These are phyloP conservation scores for Mycena venus DNA, from an alignment of 768 basidiomycete genomes.

Conservation along the genomic window DNA sequence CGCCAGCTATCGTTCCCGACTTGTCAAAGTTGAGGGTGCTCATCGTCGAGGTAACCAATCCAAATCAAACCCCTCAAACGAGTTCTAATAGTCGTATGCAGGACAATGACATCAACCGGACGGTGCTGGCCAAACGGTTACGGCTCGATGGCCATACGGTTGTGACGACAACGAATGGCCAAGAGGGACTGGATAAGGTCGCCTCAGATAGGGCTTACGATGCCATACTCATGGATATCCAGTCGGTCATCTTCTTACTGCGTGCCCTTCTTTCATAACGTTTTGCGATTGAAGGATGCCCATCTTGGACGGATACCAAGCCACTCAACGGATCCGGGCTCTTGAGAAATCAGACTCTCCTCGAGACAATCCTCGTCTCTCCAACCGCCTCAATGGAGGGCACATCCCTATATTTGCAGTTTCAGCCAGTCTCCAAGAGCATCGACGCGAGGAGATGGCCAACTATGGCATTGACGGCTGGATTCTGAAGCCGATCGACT, in stretches of 20 bases:
- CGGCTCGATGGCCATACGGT: constrained; percentile 76
- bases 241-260: constrained; percentile 58
- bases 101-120: constrained; percentile 83
- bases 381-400: constrained; percentile 68
- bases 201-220: constrained; percentile 74
- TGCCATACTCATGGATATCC: constrained; percentile 86
- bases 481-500: constrained; percentile 88
- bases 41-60: constrained; percentile 73
- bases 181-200: constrained; percentile 77
- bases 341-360: constrained; percentile 57
- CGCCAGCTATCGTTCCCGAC: background rate
- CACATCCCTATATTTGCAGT: constrained; percentile 85
- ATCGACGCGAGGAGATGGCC: constrained; percentile 66
- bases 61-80: background rate
- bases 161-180: constrained; percentile 78
- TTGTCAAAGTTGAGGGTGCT: constrained; percentile 60
- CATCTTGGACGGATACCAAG: constrained; percentile 80
- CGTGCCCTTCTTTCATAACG: background rate
- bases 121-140: constrained; percentile 77
- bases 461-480: constrained; percentile 81
- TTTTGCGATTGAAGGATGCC: constrained; percentile 74
- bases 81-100: constrained; percentile 36
- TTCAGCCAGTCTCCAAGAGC: constrained; percentile 77
- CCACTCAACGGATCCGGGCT: constrained; percentile 75
- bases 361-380: constrained; percentile 46